Conservation (phyloP, 2,329 filamentous ascomycete genomes). For the Dothiorella sarmentorum region DNA sequence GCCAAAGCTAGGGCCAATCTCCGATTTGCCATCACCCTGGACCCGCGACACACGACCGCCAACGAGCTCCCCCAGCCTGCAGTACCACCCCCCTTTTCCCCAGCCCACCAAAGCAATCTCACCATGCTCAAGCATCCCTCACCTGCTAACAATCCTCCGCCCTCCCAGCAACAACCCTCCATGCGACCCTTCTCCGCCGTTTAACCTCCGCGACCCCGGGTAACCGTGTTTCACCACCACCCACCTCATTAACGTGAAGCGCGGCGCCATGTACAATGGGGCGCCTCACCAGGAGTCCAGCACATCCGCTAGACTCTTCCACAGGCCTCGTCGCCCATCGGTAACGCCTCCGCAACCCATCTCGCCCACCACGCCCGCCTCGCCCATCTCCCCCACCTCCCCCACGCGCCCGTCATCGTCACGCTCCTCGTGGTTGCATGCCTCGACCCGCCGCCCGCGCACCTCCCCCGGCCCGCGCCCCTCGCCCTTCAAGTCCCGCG, state of each 20-base stretch:
- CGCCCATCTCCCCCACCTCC: not conserved
- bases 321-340: not conserved
- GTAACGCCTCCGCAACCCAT: not conserved
- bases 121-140: constrained; percentile 2
- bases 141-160: constrained; percentile 2
- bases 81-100: constrained; percentile 12
- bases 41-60: constrained; percentile 9
- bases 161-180: not conserved
- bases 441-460: constrained; percentile 33
- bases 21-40: constrained; percentile 14
- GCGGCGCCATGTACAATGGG: constrained; percentile 16
- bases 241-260: not conserved
- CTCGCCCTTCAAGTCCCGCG: constrained; percentile 27
- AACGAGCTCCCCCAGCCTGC: constrained; percentile 15
- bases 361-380: not conserved
- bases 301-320: not conserved
- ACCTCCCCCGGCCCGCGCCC: constrained; percentile 36
- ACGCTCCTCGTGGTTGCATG: constrained; percentile 28
- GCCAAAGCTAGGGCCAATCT: constrained; percentile 18
- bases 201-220: constrained; percentile 7
- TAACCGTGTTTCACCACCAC: constrained; percentile 14
- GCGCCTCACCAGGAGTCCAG: not conserved
- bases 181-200: not conserved
- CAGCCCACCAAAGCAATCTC: constrained; percentile 7
- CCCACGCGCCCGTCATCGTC: constrained; percentile 14